These are phyloP conservation scores for Byssothecium circinans DNA, from an alignment of 2,329 filamentous ascomycete species.

Conservation along the genomic window DNA sequence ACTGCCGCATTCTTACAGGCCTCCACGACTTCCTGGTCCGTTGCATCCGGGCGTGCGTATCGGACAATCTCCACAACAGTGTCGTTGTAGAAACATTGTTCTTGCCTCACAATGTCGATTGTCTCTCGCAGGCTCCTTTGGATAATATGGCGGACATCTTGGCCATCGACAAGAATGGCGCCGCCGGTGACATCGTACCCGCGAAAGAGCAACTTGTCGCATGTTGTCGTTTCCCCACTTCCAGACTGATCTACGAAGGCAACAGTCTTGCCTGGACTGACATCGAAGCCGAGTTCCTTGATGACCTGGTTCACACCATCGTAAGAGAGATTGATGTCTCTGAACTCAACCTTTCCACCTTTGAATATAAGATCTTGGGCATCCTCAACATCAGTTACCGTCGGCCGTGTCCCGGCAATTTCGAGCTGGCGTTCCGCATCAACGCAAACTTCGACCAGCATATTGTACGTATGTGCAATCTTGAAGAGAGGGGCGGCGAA, in stretches of 20 bases:
- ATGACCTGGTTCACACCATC: conserved; percentile 41
- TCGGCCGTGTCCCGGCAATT: conserved; percentile 57
- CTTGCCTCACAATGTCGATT: conserved; percentile 64
- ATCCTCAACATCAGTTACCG: conserved; percentile 46
- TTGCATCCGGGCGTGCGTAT: conserved; percentile 60
- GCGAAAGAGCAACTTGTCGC: conserved; percentile 59
- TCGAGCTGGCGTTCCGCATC: conserved; percentile 62
- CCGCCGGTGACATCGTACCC: conserved; percentile 59
- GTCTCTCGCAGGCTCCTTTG: conserved; percentile 57
- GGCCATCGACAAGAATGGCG: conserved; percentile 56
- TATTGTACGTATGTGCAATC: conserved; percentile 49
- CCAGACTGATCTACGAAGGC: conserved; percentile 63
- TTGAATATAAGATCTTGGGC: conserved; percentile 42
- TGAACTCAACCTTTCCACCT: conserved; percentile 53
- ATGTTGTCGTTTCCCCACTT: conserved; percentile 58
- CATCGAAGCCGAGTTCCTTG: conserved; percentile 52
- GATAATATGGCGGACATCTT: conserved; percentile 59
- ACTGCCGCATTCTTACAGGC: conserved; percentile 62
- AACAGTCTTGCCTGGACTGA: conserved; percentile 54
- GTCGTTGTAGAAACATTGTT: conserved; percentile 62
- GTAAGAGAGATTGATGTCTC: conserved; percentile 57
- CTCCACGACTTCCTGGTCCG: conserved; percentile 58
- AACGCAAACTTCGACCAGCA: conserved; percentile 55
- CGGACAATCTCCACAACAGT: conserved; percentile 63
- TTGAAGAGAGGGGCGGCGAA: conserved; percentile 48